Evolutionary conservation across 2,329 filamentous ascomycete genomes (phyloP).

Genomic region (Endoconidiophora laricicola): DNA sequence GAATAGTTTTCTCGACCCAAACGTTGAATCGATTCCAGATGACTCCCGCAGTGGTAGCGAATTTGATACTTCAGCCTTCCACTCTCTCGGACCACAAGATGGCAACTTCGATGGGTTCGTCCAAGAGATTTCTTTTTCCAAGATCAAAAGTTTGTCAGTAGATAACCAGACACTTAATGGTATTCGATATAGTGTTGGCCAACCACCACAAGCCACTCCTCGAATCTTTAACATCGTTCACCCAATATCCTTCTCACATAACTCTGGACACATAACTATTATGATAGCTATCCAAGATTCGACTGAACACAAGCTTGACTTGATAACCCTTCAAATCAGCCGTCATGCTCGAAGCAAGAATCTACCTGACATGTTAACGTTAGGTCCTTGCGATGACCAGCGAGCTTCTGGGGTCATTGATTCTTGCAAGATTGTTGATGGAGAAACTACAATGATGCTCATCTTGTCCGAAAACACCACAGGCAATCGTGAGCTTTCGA

Average conservation of each 20-base stretch:
- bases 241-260: constrained; percentile 37
- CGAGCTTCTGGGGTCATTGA: constrained; percentile 54
- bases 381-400: constrained; percentile 29
- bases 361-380: constrained; percentile 7
- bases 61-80: constrained; percentile 42
- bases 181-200: constrained; percentile 30
- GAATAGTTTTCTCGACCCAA: constrained; percentile 49
- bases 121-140: constrained; percentile 55
- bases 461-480: constrained; percentile 49
- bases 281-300: constrained; percentile 55
- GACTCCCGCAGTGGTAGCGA: constrained; percentile 45
- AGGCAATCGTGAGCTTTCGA: constrained; percentile 48
- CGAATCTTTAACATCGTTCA: constrained; percentile 53
- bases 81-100: constrained; percentile 44
- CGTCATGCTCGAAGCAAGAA: constrained; percentile 2
- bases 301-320: constrained; percentile 41
- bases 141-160: constrained; percentile 50
- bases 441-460: constrained; percentile 49
- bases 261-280: constrained; percentile 35
- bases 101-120: constrained; percentile 50
- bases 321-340: constrained; percentile 7
- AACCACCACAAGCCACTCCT: background rate
- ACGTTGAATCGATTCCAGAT: constrained; percentile 53
- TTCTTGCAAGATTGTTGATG: constrained; percentile 54
- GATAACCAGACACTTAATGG: constrained; percentile 40